A percentile compares a stretch with the other conserved stretches of the same genome.
Conservation (phyloP, 169 alveolate genomes). For the Plasmodium adleri region DNA sequence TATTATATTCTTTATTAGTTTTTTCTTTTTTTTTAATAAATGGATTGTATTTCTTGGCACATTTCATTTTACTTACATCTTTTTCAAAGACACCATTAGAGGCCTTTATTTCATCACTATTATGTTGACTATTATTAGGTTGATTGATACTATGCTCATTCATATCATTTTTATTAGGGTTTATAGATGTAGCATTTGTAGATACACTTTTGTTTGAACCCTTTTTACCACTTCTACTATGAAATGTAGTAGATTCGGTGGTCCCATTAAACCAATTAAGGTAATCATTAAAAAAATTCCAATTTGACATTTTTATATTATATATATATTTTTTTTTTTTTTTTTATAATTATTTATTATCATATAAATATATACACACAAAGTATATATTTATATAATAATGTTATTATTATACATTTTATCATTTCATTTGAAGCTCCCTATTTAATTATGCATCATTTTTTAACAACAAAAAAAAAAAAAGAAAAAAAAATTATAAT, state of each 20-base stretch:
- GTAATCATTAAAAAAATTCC: conserved; percentile 41
- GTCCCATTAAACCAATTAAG: conserved; percentile 29
- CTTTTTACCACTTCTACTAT: no score
- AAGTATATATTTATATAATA: no score
- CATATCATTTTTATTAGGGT: no score
- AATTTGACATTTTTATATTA: conserved; percentile 36
- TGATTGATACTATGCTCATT: no score
- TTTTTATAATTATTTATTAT: neutral
- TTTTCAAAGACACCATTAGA: conserved; percentile 4
- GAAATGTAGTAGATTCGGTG: neutral
- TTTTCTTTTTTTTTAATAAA: neutral
- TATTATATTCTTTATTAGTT: neutral
- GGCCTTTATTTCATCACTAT: neutral
- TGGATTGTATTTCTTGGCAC: neutral
- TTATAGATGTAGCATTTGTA: no score
- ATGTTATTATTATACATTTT: no score
- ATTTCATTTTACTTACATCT: conserved; percentile 2
- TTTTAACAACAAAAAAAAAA: no score
- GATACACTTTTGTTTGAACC: no score
- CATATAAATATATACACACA: neutral
- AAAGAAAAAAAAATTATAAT: no score
- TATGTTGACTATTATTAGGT: neutral
- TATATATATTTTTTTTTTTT: conserved; percentile 9
- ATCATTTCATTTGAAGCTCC: no score
- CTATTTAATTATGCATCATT: no score